Evolutionary conservation across 1,139 yeast species (phyloP).

Genomic region (Scheffersomyces illinoinensis): DNA sequence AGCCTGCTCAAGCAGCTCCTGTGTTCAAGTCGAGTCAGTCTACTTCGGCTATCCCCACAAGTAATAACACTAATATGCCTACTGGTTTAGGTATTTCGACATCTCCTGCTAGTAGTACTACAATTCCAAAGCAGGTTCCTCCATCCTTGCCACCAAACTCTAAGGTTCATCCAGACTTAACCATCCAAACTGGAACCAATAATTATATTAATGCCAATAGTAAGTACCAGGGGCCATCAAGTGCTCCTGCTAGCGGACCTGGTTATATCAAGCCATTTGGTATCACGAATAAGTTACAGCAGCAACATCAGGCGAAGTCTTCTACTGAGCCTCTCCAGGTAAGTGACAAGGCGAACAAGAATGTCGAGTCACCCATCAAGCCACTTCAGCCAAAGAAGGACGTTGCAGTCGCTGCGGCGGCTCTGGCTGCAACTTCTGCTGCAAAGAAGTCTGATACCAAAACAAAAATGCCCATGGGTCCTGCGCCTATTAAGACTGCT

Average conservation of each 20-base stretch:
- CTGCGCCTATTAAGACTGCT: slow-evolving; percentile 34
- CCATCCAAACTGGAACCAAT: slow-evolving; percentile 23
- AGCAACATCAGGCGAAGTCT: slow-evolving; percentile 7
- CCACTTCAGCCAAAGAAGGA: slow-evolving; percentile 7
- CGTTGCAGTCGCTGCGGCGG: slow-evolving; percentile 22
- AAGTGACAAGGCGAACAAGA: slow-evolving; percentile 3
- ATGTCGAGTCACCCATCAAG: slow-evolving; percentile 9
- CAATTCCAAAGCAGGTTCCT: slow-evolving; percentile 34
- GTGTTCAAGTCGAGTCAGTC: background rate
- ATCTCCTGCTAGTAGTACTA: slow-evolving; percentile 2
- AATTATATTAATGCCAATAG: slow-evolving; percentile 5
- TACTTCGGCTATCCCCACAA: slow-evolving; percentile 7
- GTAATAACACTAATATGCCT: slow-evolving; percentile 13
- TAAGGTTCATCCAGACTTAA: slow-evolving; percentile 35
- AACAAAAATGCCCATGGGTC: slow-evolving; percentile 18
- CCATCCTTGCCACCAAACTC: slow-evolving; percentile 28
- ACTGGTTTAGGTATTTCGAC: slow-evolving; percentile 24
- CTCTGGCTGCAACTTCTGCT: slow-evolving; percentile 20
- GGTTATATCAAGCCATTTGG: slow-evolving; percentile 24
- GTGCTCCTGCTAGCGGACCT: slow-evolving; percentile 21
- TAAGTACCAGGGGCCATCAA: slow-evolving; percentile 11
- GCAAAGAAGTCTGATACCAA: slow-evolving; percentile 22
- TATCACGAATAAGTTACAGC: slow-evolving; percentile 6
- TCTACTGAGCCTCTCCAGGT: slow-evolving; percentile 6
- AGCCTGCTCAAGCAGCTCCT: background rate